Conservation (phyloP, 805 yeast species). For the Lipomyces spencermartinsiae region DNA sequence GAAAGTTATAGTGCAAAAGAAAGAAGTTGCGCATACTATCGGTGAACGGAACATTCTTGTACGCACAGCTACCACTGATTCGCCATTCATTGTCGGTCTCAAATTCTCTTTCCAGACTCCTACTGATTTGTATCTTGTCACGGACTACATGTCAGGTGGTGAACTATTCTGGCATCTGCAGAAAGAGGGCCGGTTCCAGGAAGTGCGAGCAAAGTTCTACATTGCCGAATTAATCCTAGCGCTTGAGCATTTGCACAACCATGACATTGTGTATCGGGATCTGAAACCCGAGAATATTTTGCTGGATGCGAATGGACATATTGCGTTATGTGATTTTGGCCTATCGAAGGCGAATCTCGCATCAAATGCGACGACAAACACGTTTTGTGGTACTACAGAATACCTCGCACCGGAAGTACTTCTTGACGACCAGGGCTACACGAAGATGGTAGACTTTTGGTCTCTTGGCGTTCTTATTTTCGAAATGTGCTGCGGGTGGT, state of each 20-base stretch:
- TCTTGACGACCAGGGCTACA: constrained; percentile 94
- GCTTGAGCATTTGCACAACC: constrained; percentile 91
- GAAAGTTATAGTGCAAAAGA: constrained; percentile 93
- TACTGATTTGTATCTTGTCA: constrained; percentile 86
- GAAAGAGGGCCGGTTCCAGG: constrained; percentile 92
- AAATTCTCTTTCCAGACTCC: constrained; percentile 97
- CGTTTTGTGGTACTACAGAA: constrained; percentile 98
- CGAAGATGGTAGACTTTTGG: constrained; percentile 99
- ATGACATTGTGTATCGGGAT: constrained; percentile 95
- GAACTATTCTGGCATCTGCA: constrained; percentile 97
- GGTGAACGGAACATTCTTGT: constrained; percentile 96
- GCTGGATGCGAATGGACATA: constrained; percentile 95
- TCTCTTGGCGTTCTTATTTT: constrained; percentile 94
- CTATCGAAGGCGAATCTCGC: constrained; percentile 90
- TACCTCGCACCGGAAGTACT: constrained; percentile 96
- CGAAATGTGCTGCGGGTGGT: constrained; percentile 99
- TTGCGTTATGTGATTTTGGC: constrained; percentile 97
- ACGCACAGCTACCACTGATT: constrained; percentile 84
- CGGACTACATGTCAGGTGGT: constrained; percentile 98
- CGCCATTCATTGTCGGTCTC: constrained; percentile 93
- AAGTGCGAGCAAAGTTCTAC: constrained; percentile 93
- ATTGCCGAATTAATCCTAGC: constrained; percentile 95
- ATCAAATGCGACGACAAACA: constrained; percentile 85
- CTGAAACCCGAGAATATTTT: constrained; percentile 95
- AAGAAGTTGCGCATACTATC: constrained; percentile 96